phyloP scores from a whole-genome alignment of 805 yeast genomes.

The Teunomyces barrocoloradensis region DNA sequence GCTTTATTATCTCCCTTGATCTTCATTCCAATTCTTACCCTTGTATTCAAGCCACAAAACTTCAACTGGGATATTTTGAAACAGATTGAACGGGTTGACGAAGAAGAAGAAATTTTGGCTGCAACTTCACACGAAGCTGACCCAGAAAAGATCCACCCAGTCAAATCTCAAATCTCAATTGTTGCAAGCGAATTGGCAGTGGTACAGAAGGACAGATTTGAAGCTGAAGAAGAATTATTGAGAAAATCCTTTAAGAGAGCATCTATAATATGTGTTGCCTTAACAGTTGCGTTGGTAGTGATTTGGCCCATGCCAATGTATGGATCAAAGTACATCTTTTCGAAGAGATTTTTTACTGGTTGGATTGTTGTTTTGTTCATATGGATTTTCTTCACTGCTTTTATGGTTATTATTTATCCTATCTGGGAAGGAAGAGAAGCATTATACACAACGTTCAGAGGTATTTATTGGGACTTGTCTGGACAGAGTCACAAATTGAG shows the following conservation, averaged over 20 bases:
- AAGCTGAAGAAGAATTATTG: slow-evolving; percentile 53
- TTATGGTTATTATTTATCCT: slow-evolving; percentile 66
- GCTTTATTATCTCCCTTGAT: slow-evolving; percentile 73
- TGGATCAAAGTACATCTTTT: slow-evolving; percentile 73
- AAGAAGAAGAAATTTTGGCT: slow-evolving; percentile 57
- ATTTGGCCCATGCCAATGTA: slow-evolving; percentile 96
- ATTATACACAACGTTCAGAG: slow-evolving; percentile 62
- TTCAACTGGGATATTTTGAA: slow-evolving; percentile 71
- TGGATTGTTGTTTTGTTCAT: slow-evolving; percentile 82
- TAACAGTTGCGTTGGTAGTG: slow-evolving; percentile 63
- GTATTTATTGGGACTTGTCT: slow-evolving; percentile 80
- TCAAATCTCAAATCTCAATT: slow-evolving; percentile 37
- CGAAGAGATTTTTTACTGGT: slow-evolving; percentile 77
- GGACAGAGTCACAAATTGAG: slow-evolving; percentile 73
- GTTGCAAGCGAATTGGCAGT: slow-evolving; percentile 40
- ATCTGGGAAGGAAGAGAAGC: slow-evolving; percentile 71
- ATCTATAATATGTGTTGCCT: slow-evolving; percentile 53
- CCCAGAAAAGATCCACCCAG: slow-evolving; percentile 29
- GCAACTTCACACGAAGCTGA: slow-evolving; percentile 22
- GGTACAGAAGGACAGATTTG: slow-evolving; percentile 21
- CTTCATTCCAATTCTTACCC: slow-evolving; percentile 63
- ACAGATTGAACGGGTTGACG: slow-evolving; percentile 64
- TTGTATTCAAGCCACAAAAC: slow-evolving; percentile 62
- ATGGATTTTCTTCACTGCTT: slow-evolving; percentile 72
- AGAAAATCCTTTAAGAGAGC: slow-evolving; percentile 61